phyloP scores from a whole-genome alignment of 2,329 filamentous ascomycete species.

The Botrytis porri region DNA sequence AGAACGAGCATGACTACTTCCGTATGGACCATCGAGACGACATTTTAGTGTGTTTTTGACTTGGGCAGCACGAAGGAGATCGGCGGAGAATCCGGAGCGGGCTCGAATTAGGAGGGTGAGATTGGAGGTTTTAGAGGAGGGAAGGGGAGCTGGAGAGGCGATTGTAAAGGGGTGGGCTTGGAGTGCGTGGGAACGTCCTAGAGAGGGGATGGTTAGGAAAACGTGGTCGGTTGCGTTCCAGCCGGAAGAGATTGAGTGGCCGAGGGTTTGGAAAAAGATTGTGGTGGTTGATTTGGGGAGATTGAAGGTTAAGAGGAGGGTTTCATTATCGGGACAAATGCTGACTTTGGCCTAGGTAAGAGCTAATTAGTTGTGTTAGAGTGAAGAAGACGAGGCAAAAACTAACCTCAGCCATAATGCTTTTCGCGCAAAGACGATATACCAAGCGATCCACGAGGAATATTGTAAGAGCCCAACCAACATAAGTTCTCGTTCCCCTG shows the following conservation, averaged over 20 bases:
- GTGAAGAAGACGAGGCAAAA: neutral
- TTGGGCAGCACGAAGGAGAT: constrained; percentile 51
- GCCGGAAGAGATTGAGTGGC: constrained; percentile 45
- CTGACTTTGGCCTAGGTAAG: constrained; percentile 39
- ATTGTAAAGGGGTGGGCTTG: constrained; percentile 68
- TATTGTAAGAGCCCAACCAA: constrained; percentile 42
- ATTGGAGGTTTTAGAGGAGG: constrained; percentile 45
- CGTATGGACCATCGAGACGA: constrained; percentile 63
- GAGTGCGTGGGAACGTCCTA: constrained; percentile 51
- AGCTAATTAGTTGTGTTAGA: neutral
- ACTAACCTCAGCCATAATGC: constrained; percentile 45
- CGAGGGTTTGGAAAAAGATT: constrained; percentile 24
- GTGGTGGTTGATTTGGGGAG: constrained; percentile 23
- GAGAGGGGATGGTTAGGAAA: constrained; percentile 57
- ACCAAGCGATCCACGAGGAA: constrained; percentile 40
- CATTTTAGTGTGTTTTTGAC: constrained; percentile 45
- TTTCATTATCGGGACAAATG: constrained; percentile 56
- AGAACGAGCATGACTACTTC: constrained; percentile 53
- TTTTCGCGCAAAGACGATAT: constrained; percentile 55
- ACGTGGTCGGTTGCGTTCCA: constrained; percentile 63
- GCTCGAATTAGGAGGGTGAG: constrained; percentile 58
- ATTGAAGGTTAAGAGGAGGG: constrained; percentile 45
- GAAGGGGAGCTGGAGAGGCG: constrained; percentile 53
- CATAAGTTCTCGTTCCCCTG: constrained; percentile 50
- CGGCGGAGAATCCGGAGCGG: constrained; percentile 57